Conservation (phyloP, 1,139 yeast species). For the Pichia sp. region DNA sequence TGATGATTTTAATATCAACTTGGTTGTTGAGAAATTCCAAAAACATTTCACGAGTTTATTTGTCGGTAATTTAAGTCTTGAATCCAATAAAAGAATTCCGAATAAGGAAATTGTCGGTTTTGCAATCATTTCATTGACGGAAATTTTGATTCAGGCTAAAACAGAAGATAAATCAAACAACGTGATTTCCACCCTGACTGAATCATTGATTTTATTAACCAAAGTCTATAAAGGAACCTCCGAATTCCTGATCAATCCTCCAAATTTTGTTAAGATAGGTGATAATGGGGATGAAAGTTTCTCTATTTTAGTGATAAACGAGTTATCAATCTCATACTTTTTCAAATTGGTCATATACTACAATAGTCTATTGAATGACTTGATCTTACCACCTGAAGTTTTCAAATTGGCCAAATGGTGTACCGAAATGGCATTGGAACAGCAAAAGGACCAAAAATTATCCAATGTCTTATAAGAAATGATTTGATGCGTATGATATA, state of each 20-base stretch:
- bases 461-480: constrained; percentile 4
- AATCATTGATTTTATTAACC: constrained; percentile 50
- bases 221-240: constrained; percentile 50
- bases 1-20: background rate
- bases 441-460: constrained; percentile 26
- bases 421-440: constrained; percentile 55
- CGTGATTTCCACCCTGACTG: constrained; percentile 47
- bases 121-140: constrained; percentile 53
- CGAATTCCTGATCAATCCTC: constrained; percentile 31
- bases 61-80: constrained; percentile 34
- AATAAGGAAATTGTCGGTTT: constrained; percentile 55
- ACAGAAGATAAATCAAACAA: constrained; percentile 54
- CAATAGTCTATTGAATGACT: constrained; percentile 54
- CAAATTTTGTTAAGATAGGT: constrained; percentile 28
- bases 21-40: too few relatives aligned
- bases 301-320: constrained; percentile 48
- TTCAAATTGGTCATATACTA: constrained; percentile 56
- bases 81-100: constrained; percentile 51
- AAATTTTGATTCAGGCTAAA: constrained; percentile 50
- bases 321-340: constrained; percentile 54
- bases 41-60: background rate
- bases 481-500: too few relatives aligned
- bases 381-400: constrained; percentile 52
- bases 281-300: background rate
- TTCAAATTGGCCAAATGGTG: constrained; percentile 66